Percentiles rank a stretch among this genome's conserved stretches.
Evolutionary conservation across 495 filamentous ascomycete species (phyloP).

Genomic region (Hypoxylon fuscum): DNA sequence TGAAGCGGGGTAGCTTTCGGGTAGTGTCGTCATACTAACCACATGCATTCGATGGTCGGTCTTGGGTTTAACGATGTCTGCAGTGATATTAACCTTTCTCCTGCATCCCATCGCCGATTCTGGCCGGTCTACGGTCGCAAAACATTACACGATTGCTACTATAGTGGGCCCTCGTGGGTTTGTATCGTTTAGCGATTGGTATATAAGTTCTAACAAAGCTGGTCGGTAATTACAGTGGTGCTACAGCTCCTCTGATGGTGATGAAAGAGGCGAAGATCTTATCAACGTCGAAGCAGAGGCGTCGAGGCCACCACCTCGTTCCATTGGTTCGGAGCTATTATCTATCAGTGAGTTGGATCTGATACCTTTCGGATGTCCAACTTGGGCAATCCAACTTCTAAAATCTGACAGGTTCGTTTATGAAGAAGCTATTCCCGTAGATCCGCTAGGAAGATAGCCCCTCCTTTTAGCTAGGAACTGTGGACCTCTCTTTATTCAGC

Average conservation of each 20-base stretch:
- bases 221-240: constrained; percentile 7
- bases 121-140: constrained; percentile 16
- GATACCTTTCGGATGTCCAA: not conserved
- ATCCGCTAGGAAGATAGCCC: not conserved
- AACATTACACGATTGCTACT: constrained; percentile 29
- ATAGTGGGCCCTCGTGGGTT: constrained; percentile 19
- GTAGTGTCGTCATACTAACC: constrained; percentile 40
- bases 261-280: constrained; percentile 25
- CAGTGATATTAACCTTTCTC: constrained; percentile 19
- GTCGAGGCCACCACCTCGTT: not conserved
- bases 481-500: constrained; percentile 4
- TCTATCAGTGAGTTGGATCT: not conserved
- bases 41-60: constrained; percentile 13
- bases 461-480: constrained; percentile 3
- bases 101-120: constrained; percentile 38
- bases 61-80: constrained; percentile 5
- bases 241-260: constrained; percentile 9
- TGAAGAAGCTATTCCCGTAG: constrained; percentile 12
- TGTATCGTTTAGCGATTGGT: constrained; percentile 24
- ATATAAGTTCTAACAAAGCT: constrained; percentile 12
- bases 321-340: not conserved
- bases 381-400: not conserved
- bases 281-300: not conserved
- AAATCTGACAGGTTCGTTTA: not conserved
- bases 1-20: constrained; percentile 37